Evolutionary conservation across 2,329 filamentous ascomycete genomes (phyloP), one percentile per base, ranked within the genome.

Genomic region (Myriangium duriaei): DNA sequence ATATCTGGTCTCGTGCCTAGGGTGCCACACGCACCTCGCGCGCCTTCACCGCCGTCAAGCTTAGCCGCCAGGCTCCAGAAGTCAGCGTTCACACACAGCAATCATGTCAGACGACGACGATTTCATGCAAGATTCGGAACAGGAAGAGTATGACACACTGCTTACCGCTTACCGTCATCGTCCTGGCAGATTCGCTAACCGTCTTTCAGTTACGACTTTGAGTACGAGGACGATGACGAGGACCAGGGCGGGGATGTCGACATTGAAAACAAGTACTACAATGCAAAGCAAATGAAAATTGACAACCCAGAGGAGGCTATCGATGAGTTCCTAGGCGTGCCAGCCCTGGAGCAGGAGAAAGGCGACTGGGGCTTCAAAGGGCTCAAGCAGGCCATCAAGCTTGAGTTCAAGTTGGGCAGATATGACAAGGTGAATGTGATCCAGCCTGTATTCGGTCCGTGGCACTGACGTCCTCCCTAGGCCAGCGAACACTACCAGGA

Each of bases 261-360:
- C 49, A 92, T 96, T 58, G 91, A 98, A 60, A 98, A 98, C 68
- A 95, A 94, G 65, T 98, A 98, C 68, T 98, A 96, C 71, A 96
- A 95, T 62, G 91, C 91, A 30, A 98, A 98, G 64, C 88, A 96
- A 64, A 78, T 93, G 57, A 98, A 96, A 67, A 69, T 70, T 30
- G 79, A 79, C 45, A 85, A 87, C 41, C 86, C 88, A 1, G 76
- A 91, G 52, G 85, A 85, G 49, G 91, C 91, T 2, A 81, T 98
- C 40, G 76, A 79, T 24, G 88, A 96, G 58, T 98, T 98, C 52
- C 65, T 96, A n/a, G 81, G 76, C 19, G 80, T 98, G 45, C 86
- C 85, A 4, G 68, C 73, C 11, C 60, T 95, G 32, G 88, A 98
- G 60, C 64, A 77, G 38, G 85, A 94, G 58, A 98, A 96, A 64